Evolutionary conservation across 345 rosid genomes (phyloP), one percentile per base, ranked within the genome.

Genomic region (Clausena lansium): DNA sequence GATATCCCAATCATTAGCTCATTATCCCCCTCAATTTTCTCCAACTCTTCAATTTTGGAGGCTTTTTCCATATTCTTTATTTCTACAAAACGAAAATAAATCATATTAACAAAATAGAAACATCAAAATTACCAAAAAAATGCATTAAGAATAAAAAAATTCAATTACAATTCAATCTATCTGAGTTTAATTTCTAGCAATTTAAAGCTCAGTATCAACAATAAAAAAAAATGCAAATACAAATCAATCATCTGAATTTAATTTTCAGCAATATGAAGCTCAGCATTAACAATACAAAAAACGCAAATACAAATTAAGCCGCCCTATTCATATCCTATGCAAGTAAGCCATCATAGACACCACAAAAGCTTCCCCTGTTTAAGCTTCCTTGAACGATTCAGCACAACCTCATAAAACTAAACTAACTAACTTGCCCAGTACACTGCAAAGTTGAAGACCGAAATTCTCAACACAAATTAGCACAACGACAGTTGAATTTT

Each of bases 371-470:
- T 47, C 39, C 55, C 15, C 45, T 14, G 19, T 14, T 1, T 2
- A 74, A 55, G 75, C 74, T 52, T 45, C 63, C 38, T 76, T 11
- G 32, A 70, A 71, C 39, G 54, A 76, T 7, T 35, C 66, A 76
- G 65, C 36, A 77, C 67, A 76, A 70, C 50, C 79, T 80, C 69
- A 50, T 72, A 45, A 69, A 25, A 71, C 22, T 54, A 59, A 61
- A 54, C 13, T 28, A 25, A 65, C 30, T 28, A 61, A 77, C 32
- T 30, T 33, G 36, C 20, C 58, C 54, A 65, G 55, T 45, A 32
- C 59, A 36, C 57, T n/a, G 5, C 52, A 67, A 62, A 14, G 10
- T 4, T 11, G 2, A 52, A 52, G 32, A 66, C 54, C 77, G 50
- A 77, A 9, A 39, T 13, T 9, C 1, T 39, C 2, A 39, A 39